phyloP scores from a whole-genome alignment of 2,329 filamentous ascomycete genomes.

The Chaetomiaceae sp. region DNA sequence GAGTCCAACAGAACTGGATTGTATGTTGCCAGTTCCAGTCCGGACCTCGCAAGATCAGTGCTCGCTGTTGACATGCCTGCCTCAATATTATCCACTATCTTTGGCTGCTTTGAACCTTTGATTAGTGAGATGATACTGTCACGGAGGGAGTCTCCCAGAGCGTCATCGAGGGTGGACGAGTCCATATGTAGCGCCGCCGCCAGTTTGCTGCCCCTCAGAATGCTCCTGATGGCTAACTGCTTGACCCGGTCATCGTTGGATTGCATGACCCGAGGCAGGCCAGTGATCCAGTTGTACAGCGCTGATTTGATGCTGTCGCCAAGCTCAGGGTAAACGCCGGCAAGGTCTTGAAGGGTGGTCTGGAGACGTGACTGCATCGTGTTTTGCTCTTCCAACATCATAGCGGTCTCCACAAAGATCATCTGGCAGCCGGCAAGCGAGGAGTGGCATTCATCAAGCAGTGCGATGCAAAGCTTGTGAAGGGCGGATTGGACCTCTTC shows the following conservation, averaged over 20 bases:
- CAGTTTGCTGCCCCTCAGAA: conserved; percentile 68
- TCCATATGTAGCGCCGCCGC: conserved; percentile 60
- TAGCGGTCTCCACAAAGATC: conserved; percentile 76
- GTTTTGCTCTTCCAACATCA: conserved; percentile 54
- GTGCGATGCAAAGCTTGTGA: conserved; percentile 63
- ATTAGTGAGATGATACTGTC: conserved; percentile 61
- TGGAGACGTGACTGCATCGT: conserved; percentile 30
- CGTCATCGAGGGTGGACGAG: conserved; percentile 62
- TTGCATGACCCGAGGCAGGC: conserved; percentile 78
- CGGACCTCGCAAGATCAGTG: conserved; percentile 28
- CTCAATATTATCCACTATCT: conserved; percentile 34
- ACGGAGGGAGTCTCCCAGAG: conserved; percentile 63
- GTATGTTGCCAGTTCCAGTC: conserved; percentile 40
- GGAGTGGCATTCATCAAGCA: conserved; percentile 73
- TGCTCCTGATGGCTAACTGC: conserved; percentile 64
- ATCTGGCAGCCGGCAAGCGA: conserved; percentile 65
- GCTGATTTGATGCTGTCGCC: conserved; percentile 58
- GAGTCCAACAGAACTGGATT: conserved; percentile 58
- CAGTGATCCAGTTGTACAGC: conserved; percentile 75
- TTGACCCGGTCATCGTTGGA: conserved; percentile 77
- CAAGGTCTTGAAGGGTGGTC: conserved; percentile 56
- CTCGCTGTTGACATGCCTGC: conserved; percentile 29
- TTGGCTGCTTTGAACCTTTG: conserved; percentile 31
- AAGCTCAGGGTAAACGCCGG: conserved; percentile 51
- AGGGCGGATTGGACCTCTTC: conserved; percentile 64